Base-by-base conservation (phyloP, 768 basidiomycete species). In the Macrocybe gigantea region DNA sequence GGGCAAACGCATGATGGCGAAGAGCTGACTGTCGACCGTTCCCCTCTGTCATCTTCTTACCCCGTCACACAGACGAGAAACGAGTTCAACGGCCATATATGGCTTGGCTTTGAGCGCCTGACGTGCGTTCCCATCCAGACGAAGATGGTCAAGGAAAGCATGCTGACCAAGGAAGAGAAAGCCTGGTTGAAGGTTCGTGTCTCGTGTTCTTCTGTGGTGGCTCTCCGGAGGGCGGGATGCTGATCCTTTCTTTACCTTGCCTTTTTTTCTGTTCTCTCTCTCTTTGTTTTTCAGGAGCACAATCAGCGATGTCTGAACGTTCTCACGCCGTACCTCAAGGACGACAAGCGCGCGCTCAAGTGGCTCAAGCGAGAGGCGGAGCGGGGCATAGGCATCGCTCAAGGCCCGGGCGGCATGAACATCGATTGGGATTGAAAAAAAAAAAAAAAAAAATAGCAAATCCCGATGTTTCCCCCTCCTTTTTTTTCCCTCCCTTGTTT, bases 101-200 rank as follows among this genome's bases (percentile, higher is more conserved):
- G 92, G 92, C 77, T 92, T 33, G 88, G 85, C 6, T 97, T 95
- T 63, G 90, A 94, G 64, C 84, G 93, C 4, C 71, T 97, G 56
- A 95, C 94, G 2, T 85, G 88, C 68, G 93, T 97, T 7, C 95
- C 95, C 3, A 96, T 97, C 58, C 88, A 93, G 65, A 88, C 88
- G 1, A 75, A 79, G 55, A 87, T 98, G 82, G 84, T 97, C 44
- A 87, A 91, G 60, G 86, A 83, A 41, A 73, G 63, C 44, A 82
- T 96, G 78, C 77, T 97, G 48, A 82, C 85, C 12, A 88, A 85
- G 61, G 85, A 88, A 51, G 93, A 97, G 70, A 85, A 80, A 53
- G 67, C 77, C 47, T 98, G 95, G 95, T 59, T 98, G 42, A 87
- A 85, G 72, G 83, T 82, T 51, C 43, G 72, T 64, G 33, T 32